Evolutionary conservation across 257 asterid genomes (phyloP).

Genomic region (Primulina eburnea): DNA sequence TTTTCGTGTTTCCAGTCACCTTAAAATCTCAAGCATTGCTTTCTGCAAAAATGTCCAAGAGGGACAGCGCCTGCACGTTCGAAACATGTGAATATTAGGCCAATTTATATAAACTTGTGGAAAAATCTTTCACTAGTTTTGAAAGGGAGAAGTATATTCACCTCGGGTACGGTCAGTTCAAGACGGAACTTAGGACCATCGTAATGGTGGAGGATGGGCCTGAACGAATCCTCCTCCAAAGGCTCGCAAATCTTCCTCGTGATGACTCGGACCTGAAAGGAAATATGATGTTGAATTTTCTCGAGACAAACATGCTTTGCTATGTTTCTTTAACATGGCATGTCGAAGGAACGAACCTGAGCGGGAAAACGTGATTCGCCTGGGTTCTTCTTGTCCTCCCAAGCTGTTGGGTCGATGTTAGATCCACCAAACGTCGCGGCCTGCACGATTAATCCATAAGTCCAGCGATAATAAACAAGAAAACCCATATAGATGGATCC

Average conservation of each 20-base stretch:
- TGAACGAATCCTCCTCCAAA: constrained; percentile 87
- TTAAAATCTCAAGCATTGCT: constrained; percentile 24
- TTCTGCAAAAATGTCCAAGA: constrained; percentile 79
- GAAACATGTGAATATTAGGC: not conserved
- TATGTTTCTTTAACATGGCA: not conserved
- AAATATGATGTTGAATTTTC: too few relatives aligned
- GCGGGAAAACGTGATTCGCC: constrained; percentile 97
- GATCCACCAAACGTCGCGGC: constrained; percentile 97
- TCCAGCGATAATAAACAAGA: not conserved
- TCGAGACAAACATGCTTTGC: too few relatives aligned
- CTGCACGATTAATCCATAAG: constrained; percentile 26
- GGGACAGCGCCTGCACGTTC: constrained; percentile 70
- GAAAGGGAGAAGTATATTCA: constrained; percentile 13
- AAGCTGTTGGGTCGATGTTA: constrained; percentile 87
- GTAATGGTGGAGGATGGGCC: constrained; percentile 96
- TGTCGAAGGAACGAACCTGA: constrained; percentile 47
- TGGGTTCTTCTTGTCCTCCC: constrained; percentile 95
- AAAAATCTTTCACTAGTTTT: too few relatives aligned
- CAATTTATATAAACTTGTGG: not conserved
- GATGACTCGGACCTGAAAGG: constrained; percentile 61
- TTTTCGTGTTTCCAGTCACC: not conserved
- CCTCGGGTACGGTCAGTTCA: constrained; percentile 89
- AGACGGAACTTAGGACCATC: constrained; percentile 99
- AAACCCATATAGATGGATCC: not conserved
- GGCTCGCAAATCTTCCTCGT: constrained; percentile 90